phyloP scores from a whole-genome alignment of 371 early-diverging fungal species.

The Mucor irregularis region DNA sequence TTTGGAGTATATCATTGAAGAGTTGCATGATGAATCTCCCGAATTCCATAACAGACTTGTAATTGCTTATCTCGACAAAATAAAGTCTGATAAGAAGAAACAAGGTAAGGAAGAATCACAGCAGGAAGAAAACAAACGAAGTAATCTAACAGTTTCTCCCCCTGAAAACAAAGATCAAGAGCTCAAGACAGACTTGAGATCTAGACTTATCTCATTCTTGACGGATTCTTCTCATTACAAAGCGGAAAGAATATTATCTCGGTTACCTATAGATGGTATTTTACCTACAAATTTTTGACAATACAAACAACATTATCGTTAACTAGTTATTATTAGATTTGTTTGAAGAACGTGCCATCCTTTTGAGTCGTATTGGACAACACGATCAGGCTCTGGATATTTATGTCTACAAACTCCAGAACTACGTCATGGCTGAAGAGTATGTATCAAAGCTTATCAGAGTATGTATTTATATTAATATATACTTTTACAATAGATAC shows the following conservation, averaged over 20 bases:
- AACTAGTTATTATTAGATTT: conserved; percentile 42
- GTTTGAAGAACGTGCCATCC: conserved; percentile 81
- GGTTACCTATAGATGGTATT: conserved; percentile 72
- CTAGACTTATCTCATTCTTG: conserved; percentile 64
- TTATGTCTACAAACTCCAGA: conserved; percentile 75
- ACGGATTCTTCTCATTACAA: conserved; percentile 69
- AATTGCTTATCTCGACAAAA: conserved; percentile 67
- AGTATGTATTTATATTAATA: not conserved
- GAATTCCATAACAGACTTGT: conserved; percentile 83
- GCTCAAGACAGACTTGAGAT: conserved; percentile 18
- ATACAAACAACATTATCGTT: not conserved
- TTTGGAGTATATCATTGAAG: conserved; percentile 75
- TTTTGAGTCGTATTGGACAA: conserved; percentile 81
- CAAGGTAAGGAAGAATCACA: not conserved
- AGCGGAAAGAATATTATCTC: conserved; percentile 73
- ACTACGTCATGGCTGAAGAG: conserved; percentile 78
- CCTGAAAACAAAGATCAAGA: too few species aligned
- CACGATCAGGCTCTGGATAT: conserved; percentile 87
- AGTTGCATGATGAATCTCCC: conserved; percentile 65
- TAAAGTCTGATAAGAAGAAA: conserved; percentile 17
- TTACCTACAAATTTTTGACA: not conserved
- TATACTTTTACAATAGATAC: conserved; percentile 50
- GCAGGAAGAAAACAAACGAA: not conserved
- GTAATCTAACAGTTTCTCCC: too few species aligned
- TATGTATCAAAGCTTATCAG: conserved; percentile 26